A percentile compares a stretch with the other conserved stretches of the same genome.
Conservation (phyloP, 2,329 filamentous ascomycete genomes). For the Fusarium sororula region DNA sequence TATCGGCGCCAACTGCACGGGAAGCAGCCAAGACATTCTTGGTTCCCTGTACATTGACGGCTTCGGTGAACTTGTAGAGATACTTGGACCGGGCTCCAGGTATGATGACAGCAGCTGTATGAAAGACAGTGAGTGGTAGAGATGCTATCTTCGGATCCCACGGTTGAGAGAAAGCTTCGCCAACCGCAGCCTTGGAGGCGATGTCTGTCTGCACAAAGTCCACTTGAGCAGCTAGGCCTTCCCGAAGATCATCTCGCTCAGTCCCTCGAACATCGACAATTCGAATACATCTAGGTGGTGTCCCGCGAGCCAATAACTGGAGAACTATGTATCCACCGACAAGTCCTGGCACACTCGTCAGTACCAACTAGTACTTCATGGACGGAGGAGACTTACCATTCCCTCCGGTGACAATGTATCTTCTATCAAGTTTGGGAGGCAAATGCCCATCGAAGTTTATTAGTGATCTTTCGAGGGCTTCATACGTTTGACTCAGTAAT, state of each 20-base stretch:
- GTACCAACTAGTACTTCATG: not conserved
- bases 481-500: not conserved
- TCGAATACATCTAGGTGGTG: not conserved
- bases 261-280: conserved; percentile 1
- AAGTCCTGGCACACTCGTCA: not conserved
- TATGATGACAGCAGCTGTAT: conserved; percentile 1
- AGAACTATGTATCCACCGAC: conserved; percentile 17
- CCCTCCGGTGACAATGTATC: conserved; percentile 6
- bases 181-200: not conserved
- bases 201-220: conserved; percentile 7
- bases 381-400: not conserved
- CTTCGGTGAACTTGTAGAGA: not conserved
- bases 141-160: not conserved
- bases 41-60: conserved; percentile 5
- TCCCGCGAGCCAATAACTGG: conserved; percentile 1
- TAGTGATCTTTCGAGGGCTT: not conserved
- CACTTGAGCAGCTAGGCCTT: not conserved
- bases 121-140: conserved; percentile 8
- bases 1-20: not conserved
- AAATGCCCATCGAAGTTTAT: not conserved
- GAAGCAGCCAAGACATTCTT: conserved; percentile 2
- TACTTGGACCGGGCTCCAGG: not conserved
- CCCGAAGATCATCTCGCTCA: conserved; percentile 3
- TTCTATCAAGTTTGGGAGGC: not conserved
- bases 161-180: not conserved